phyloP scores from a whole-genome alignment of 805 yeast species.

The Candida coquimbonensis region DNA sequence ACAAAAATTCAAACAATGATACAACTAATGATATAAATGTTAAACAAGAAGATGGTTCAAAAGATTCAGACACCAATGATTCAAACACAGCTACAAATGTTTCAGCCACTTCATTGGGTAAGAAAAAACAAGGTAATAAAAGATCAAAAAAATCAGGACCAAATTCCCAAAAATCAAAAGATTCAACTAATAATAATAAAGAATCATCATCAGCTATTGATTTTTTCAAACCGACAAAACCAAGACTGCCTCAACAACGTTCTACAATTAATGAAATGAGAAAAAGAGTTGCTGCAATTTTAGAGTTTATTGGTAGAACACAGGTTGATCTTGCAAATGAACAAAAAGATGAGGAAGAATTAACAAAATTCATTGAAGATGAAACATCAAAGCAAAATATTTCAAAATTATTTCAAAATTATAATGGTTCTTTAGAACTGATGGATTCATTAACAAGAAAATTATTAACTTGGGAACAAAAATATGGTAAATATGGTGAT shows the following conservation, averaged over 20 bases:
- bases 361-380: slow-evolving; percentile 41
- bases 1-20: neutral
- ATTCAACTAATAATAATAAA: neutral
- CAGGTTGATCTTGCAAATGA: slow-evolving; percentile 79
- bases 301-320: slow-evolving; percentile 85
- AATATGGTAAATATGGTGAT: slow-evolving; percentile 34
- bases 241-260: slow-evolving; percentile 74
- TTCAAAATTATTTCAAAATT: slow-evolving; percentile 39
- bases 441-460: slow-evolving; percentile 72
- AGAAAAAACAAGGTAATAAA: slow-evolving; percentile 4
- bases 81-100: slow-evolving; percentile 3
- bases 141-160: slow-evolving; percentile 11
- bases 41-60: neutral
- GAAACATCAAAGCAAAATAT: slow-evolving; percentile 31
- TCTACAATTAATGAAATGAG: slow-evolving; percentile 78
- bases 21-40: slow-evolving; percentile 3
- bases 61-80: slow-evolving; percentile 15
- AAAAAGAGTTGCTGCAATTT: slow-evolving; percentile 78
- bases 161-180: neutral
- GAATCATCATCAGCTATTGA: slow-evolving; percentile 32
- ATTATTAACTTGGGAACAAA: slow-evolving; percentile 73
- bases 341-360: slow-evolving; percentile 46
- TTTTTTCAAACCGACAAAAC: slow-evolving; percentile 68
- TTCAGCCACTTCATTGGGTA: neutral
- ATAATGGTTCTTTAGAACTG: slow-evolving; percentile 50